Evolutionary conservation across 192 early-diverging fungal genomes (phyloP), one percentile per base, ranked within the genome.

Genomic region (Backusella parvicylindrica): DNA sequence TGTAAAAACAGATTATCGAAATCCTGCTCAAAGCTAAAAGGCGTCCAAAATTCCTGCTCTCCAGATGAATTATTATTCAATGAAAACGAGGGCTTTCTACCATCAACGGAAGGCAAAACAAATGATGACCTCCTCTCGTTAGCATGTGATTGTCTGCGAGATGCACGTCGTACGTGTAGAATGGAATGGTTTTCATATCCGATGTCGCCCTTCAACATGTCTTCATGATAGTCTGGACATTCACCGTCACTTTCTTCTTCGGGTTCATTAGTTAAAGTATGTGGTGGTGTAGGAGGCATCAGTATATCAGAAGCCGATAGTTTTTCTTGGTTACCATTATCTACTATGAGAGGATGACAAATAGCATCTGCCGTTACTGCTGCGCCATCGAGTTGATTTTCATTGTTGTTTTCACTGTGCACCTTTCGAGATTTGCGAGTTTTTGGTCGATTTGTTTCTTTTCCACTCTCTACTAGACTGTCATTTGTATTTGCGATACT

Each of bases 141-240:
- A 60, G 28, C 53, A 60, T 60, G 53, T 60, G 53, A 60, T 60
- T 60, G 66, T 31, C 37, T 28, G 38, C 37, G 41, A 41, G 71
- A 72, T 53, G 47, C 47, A 35, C 71, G 71, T n/a, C 71, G 71
- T 32, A 53, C 53, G 16, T 49, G 71, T 21, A 26, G 47, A n/a
- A 76, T n/a, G n/a, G 69, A 68, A 53, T 70, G 56, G 35, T 68
- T 26, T 21, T 47, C 79, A 71, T 73, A 64, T 6, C 43, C 53
- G 41, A 68, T 68, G n/a, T 87, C 85, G n/a, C 83, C 86, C 28
- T 79, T 82, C 69, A 89, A 76, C 88, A 89, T 89, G 63, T 89
- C 88, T 67, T 89, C 88, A 32, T 87, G 83, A 43, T 86, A 89
- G 73, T 89, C 88, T 64, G 81, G 83, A 43, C 80, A 82, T 11